Conservation (phyloP, 2,329 filamentous ascomycete genomes). For the Sporothrix phasma region DNA sequence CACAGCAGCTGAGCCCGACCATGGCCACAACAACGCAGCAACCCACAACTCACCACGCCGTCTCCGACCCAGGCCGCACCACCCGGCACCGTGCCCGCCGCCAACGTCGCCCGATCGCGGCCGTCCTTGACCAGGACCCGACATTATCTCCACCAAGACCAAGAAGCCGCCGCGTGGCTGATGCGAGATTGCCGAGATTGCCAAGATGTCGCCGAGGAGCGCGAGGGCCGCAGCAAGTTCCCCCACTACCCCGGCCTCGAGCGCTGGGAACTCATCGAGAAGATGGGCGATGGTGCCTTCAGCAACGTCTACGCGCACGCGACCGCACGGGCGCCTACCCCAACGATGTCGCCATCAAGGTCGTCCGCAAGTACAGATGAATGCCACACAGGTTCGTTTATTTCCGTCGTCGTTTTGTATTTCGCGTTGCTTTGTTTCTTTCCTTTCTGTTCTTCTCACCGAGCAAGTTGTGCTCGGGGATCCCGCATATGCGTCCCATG, state of each 20-base stretch:
- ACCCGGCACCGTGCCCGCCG: slow-evolving; percentile 4
- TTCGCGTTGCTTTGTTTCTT: background rate
- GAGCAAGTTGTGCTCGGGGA: slow-evolving; percentile 11
- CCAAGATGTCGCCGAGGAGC: slow-evolving; percentile 86
- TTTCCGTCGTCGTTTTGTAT: slow-evolving; percentile 11
- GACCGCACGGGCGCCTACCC: slow-evolving; percentile 57
- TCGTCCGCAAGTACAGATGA: slow-evolving; percentile 98
- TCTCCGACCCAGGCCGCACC: slow-evolving; percentile 10
- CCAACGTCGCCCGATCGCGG: background rate
- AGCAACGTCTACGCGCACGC: slow-evolving; percentile 91
- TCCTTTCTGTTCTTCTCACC: background rate
- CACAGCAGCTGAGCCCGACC: slow-evolving; percentile 46
- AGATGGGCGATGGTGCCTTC: slow-evolving; percentile 98
- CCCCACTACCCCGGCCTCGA: slow-evolving; percentile 78
- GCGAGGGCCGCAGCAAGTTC: slow-evolving; percentile 73
- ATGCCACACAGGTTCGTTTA: slow-evolving; percentile 73
- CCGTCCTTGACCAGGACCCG: background rate
- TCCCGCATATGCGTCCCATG: slow-evolving; percentile 8
- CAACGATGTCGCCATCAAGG: slow-evolving; percentile 90
- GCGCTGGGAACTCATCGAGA: slow-evolving; percentile 77
- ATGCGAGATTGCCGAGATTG: slow-evolving; percentile 67
- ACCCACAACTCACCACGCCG: slow-evolving; percentile 35
- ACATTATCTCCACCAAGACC: slow-evolving; percentile 25
- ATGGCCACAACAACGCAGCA: slow-evolving; percentile 30
- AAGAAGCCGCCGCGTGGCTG: slow-evolving; percentile 42